Evolutionary conservation across 1,139 yeast species (phyloP).

Genomic region (Geotrichum histeridarum): DNA sequence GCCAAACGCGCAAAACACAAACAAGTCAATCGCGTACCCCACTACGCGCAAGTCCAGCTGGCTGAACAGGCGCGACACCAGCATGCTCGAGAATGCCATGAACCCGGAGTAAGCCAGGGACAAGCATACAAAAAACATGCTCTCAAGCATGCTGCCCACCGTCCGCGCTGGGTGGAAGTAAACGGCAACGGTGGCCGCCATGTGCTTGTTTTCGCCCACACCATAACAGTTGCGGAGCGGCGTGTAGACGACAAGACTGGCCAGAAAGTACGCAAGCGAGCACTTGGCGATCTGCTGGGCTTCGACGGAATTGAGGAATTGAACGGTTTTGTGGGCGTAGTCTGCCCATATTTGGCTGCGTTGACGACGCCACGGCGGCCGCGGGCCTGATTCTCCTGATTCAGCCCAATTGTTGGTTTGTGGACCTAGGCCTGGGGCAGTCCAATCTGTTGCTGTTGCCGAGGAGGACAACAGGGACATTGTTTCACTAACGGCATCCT

Average conservation of each 20-base stretch:
- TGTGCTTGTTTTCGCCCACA: constrained; percentile 67
- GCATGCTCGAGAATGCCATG: constrained; percentile 53
- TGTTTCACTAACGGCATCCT: neutral
- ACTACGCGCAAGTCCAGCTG: constrained; percentile 46
- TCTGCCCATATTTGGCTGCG: too few species aligned
- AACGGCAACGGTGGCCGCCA: constrained; percentile 76
- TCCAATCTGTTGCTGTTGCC: neutral
- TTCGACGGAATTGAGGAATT: constrained; percentile 1
- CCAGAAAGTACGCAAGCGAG: constrained; percentile 64
- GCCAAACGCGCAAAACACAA: constrained; percentile 49
- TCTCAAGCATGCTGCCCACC: constrained; percentile 75
- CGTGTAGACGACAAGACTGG: constrained; percentile 71
- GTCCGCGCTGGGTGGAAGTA: constrained; percentile 81
- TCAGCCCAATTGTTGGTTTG: neutral
- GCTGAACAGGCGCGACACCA: constrained; percentile 47
- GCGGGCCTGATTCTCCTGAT: too few species aligned
- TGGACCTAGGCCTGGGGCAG: neutral
- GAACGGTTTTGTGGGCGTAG: too few species aligned
- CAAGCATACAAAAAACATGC: constrained; percentile 54
- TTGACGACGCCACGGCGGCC: too few species aligned
- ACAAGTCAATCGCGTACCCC: constrained; percentile 54
- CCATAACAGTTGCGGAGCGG: constrained; percentile 59
- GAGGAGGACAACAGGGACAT: constrained; percentile 3
- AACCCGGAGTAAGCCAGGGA: constrained; percentile 55
- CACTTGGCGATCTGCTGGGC: constrained; percentile 46